phyloP scores from a whole-genome alignment of 1,139 yeast genomes.

The Lodderomyces orthopsilosis region DNA sequence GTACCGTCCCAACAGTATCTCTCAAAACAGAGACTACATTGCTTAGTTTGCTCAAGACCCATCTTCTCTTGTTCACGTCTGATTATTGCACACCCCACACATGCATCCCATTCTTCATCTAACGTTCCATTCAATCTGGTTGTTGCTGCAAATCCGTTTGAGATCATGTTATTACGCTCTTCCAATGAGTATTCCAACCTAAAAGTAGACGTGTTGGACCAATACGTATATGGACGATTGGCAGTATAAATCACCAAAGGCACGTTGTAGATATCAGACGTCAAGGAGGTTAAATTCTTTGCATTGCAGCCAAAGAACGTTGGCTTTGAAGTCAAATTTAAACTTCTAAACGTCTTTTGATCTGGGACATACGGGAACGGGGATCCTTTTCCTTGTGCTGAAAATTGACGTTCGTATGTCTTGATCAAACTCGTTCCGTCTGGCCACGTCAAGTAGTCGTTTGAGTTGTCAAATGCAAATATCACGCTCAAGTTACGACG shows the following conservation, averaged over 20 bases:
- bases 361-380: constrained; percentile 84
- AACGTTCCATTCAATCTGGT: constrained; percentile 71
- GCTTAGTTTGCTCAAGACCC: constrained; percentile 59
- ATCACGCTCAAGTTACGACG: constrained; percentile 37
- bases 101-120: constrained; percentile 69
- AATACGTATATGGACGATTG: constrained; percentile 65
- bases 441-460: constrained; percentile 24
- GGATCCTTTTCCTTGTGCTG: constrained; percentile 51
- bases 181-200: constrained; percentile 58
- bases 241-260: constrained; percentile 81
- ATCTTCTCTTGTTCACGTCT: constrained; percentile 78
- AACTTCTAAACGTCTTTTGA: constrained; percentile 53
- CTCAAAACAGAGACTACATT: constrained; percentile 69
- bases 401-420: constrained; percentile 67
- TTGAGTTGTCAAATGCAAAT: constrained; percentile 37
- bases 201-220: constrained; percentile 71
- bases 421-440: constrained; percentile 21
- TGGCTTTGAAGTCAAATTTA: constrained; percentile 64
- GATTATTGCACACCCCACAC: constrained; percentile 85
- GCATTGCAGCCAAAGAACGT: constrained; percentile 86
- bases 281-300: constrained; percentile 54
- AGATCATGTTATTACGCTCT: constrained; percentile 59
- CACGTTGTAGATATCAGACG: constrained; percentile 40
- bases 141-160: constrained; percentile 77
- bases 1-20: constrained; percentile 82